Evolutionary conservation across 768 basidiomycete genomes (phyloP).

Genomic region (Trichaptum fuscoviolaceum): DNA sequence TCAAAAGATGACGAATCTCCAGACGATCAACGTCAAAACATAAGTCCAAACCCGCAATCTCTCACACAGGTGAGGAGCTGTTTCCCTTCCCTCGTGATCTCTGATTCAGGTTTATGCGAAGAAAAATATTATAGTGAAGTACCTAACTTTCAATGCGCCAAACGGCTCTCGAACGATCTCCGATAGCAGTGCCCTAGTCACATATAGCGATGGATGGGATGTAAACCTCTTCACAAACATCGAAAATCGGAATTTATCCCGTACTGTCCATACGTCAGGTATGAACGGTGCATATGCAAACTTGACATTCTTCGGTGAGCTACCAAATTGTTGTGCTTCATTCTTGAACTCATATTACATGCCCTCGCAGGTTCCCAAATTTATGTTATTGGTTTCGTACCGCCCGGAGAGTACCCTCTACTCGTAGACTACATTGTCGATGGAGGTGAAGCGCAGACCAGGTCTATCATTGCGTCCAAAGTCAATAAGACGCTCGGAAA

Average conservation of each 20-base stretch:
- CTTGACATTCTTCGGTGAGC: background rate
- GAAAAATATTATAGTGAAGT: background rate
- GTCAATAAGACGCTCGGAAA: background rate
- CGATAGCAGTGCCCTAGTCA: background rate
- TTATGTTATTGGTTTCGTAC: background rate
- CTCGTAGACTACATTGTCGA: background rate
- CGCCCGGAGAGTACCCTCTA: background rate
- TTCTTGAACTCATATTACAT: background rate
- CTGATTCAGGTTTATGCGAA: background rate
- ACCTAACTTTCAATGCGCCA: background rate
- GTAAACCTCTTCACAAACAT: background rate
- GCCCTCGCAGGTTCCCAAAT: background rate
- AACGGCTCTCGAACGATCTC: background rate
- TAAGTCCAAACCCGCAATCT: background rate
- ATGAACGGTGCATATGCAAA: background rate
- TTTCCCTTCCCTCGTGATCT: background rate
- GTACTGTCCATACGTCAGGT: background rate
- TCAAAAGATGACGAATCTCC: background rate
- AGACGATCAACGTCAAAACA: background rate
- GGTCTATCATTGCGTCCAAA: background rate
- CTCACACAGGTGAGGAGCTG: background rate
- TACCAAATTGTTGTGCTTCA: background rate
- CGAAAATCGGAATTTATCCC: background rate
- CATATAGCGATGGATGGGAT: background rate
- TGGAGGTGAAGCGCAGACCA: background rate